Conservation (phyloP, 2,329 filamentous ascomycete genomes). For the Lachnellula willkommii region DNA sequence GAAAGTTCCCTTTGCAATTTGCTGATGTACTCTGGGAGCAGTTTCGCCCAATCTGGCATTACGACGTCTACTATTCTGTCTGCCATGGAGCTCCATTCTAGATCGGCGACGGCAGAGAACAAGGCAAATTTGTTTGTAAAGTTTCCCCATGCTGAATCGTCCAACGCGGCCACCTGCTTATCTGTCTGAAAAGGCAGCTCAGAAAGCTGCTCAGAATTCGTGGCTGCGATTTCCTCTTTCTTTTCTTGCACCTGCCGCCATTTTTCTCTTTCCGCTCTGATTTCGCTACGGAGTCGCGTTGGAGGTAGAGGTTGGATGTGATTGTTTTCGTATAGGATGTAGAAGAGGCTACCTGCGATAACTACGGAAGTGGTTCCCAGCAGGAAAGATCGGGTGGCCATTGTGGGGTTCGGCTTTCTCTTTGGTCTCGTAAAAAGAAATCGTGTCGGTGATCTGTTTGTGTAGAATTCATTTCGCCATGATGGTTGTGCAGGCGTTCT, state of each 20-base stretch:
- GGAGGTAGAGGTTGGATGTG: slow-evolving; percentile 30
- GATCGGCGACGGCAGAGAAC: slow-evolving; percentile 49
- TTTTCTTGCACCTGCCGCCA: slow-evolving; percentile 15
- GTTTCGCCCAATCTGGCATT: slow-evolving; percentile 74
- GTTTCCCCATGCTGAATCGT: slow-evolving; percentile 28
- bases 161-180: slow-evolving; percentile 5
- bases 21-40: slow-evolving; percentile 67
- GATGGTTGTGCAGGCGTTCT: slow-evolving; percentile 1
- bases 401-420: slow-evolving; percentile 18
- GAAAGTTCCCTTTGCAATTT: slow-evolving; percentile 87
- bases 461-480: slow-evolving; percentile 5
- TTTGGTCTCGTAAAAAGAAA: slow-evolving; percentile 16
- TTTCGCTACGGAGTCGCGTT: slow-evolving; percentile 23
- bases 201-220: slow-evolving; percentile 24
- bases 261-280: slow-evolving; percentile 19
- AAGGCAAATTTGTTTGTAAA: slow-evolving; percentile 27
- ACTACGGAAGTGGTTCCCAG: slow-evolving; percentile 24
- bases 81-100: slow-evolving; percentile 50
- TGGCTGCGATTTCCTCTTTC: slow-evolving; percentile 17
- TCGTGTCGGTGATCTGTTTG: slow-evolving; percentile 2
- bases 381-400: slow-evolving; percentile 15
- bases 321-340: slow-evolving; percentile 29
- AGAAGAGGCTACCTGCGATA: slow-evolving; percentile 22
- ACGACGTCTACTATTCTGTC: slow-evolving; percentile 64
- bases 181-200: slow-evolving; percentile 24